Evolutionary conservation across 1,139 yeast genomes (phyloP).

Genomic region (Nadsonia starkeyi-henricii): DNA sequence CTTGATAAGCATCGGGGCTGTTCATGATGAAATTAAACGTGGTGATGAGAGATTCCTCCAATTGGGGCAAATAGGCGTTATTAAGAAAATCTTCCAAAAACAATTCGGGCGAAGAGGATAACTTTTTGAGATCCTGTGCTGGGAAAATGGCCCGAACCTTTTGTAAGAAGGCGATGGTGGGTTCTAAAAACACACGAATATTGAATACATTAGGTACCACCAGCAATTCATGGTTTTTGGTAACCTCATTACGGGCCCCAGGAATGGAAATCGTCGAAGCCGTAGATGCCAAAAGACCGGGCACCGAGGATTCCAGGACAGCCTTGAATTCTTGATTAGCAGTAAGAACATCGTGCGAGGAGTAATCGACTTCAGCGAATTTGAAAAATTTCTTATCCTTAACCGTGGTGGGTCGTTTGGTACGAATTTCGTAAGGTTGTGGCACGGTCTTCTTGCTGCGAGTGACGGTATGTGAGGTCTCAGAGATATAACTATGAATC

Average conservation of each 20-base stretch:
- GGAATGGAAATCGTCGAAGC: conserved; percentile 6
- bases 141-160: conserved; percentile 32
- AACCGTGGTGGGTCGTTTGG: conserved; percentile 7
- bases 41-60: conserved; percentile 40
- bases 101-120: conserved; percentile 12
- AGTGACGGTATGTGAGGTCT: conserved; percentile 11
- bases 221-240: conserved; percentile 40
- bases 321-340: conserved; percentile 12
- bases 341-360: not conserved
- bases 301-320: conserved; percentile 22
- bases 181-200: conserved; percentile 59
- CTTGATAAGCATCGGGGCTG: conserved; percentile 14
- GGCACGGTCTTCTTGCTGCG: conserved; percentile 9
- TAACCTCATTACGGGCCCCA: conserved; percentile 13
- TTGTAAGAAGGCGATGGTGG: conserved; percentile 43
- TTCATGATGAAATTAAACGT: conserved; percentile 23
- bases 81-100: conserved; percentile 59
- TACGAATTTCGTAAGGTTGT: conserved; percentile 4
- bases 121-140: conserved; percentile 5
- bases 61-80: conserved; percentile 46
- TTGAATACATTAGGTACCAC: conserved; percentile 69
- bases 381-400: conserved; percentile 13
- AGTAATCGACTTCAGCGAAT: conserved; percentile 16
- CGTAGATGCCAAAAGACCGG: conserved; percentile 18
- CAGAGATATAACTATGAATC: conserved; percentile 42